Evolutionary conservation across 2,329 filamentous ascomycete genomes (phyloP).

Genomic region (Botryotinia narcissicola): DNA sequence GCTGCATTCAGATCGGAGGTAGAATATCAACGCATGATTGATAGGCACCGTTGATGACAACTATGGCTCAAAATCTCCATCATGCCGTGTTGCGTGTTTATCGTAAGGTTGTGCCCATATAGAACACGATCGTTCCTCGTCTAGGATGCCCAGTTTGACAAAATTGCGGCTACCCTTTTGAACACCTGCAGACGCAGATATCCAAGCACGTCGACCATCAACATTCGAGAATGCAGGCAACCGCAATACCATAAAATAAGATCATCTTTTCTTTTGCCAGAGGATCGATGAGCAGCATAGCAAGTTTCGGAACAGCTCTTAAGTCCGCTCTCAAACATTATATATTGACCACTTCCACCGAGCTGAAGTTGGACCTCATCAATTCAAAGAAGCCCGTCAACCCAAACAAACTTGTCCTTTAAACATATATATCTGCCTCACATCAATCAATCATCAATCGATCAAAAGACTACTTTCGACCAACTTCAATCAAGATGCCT

Average conservation of each 20-base stretch:
- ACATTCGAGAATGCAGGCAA: not conserved
- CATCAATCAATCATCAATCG: not conserved
- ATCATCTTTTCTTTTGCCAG: not conserved
- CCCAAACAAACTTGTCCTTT: not conserved
- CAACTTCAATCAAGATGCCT: slow-evolving; percentile 15
- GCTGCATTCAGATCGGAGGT: not conserved
- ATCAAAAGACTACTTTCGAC: not conserved
- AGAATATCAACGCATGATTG: not conserved
- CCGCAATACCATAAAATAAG: slow-evolving; percentile 1
- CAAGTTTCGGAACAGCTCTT: not conserved
- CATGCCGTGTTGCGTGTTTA: not conserved
- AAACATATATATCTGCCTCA: not conserved
- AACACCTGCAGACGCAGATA: slow-evolving; percentile 15
- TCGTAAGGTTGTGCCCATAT: not conserved
- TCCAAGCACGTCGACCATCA: not conserved
- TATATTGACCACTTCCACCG: slow-evolving; percentile 11
- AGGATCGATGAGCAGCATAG: not conserved
- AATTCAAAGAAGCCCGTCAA: slow-evolving; percentile 8
- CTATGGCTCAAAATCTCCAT: not conserved
- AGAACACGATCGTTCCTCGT: slow-evolving; percentile 5
- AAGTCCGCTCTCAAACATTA: not conserved
- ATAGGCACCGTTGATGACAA: slow-evolving; percentile 1
- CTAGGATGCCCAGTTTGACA: not conserved
- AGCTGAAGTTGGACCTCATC: slow-evolving; percentile 1
- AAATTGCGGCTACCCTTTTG: slow-evolving; percentile 7